phyloP scores from a whole-genome alignment of 805 yeast genomes.

The Suhomyces sp. region DNA sequence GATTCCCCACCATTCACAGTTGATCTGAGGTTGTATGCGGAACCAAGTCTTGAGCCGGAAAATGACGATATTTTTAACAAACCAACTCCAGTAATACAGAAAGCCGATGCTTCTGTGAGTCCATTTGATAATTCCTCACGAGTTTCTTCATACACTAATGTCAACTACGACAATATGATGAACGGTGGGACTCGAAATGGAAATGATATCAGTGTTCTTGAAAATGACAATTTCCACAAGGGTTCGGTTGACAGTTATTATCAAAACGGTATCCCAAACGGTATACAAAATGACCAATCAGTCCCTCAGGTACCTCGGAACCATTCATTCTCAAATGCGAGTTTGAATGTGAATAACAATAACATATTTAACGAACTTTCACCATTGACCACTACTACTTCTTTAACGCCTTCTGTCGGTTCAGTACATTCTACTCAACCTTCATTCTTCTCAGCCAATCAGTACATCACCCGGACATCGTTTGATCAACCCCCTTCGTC shows the following conservation, averaged over 20 bases:
- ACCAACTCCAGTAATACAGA: background rate
- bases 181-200: background rate
- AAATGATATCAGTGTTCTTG: slow-evolving; percentile 15
- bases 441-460: slow-evolving; percentile 45
- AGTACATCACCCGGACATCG: slow-evolving; percentile 37
- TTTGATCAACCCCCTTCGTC: slow-evolving; percentile 35
- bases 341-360: slow-evolving; percentile 6
- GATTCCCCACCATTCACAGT: slow-evolving; percentile 38
- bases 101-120: slow-evolving; percentile 1
- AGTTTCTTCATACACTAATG: slow-evolving; percentile 3
- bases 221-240: slow-evolving; percentile 6
- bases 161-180: slow-evolving; percentile 4
- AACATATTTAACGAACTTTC: slow-evolving; percentile 28
- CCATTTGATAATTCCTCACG: slow-evolving; percentile 4
- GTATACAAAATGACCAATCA: slow-evolving; percentile 2
- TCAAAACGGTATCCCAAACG: slow-evolving; percentile 3
- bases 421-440: slow-evolving; percentile 44
- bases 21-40: slow-evolving; percentile 25
- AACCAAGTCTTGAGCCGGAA: background rate
- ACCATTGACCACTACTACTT: slow-evolving; percentile 45
- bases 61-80: background rate
- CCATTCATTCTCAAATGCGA: slow-evolving; percentile 12
- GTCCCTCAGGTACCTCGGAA: slow-evolving; percentile 7
- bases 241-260: background rate
- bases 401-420: slow-evolving; percentile 40